Base-by-base conservation (phyloP, 179 eudicot species). In the Patellifolia procumbens region DNA sequence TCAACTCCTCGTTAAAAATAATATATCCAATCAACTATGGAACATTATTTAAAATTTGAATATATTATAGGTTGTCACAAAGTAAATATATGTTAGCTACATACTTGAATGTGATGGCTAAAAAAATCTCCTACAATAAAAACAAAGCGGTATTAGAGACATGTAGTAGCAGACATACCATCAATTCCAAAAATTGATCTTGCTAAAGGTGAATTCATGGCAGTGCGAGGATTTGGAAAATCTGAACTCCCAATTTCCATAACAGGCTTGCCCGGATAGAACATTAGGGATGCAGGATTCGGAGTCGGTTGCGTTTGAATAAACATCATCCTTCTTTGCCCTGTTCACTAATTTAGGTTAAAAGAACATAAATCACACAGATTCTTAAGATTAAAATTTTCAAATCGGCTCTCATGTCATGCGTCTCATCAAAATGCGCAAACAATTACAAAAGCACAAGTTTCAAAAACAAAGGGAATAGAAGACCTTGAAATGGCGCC, bases 241-340 rank as follows among this genome's bases (percentile, higher is more conserved):
- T 94, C 98, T 2, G 94, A 81, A 81, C 98, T 94, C 73, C 98
- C 98, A 20, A 88, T 79, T 78, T 90, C 97, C 98, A 94, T 92
- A 64, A 94, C 92, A 7, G 92, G 78, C 85, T 90, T 94, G 78
- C 94, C 98, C 2, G 97, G 97, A 82, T 89, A 87, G 77, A 94
- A 94, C 98, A 94, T 90, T 20, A 94, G 83, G 9, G 98, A 94
- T 16, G 90, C 84, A 52, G 98, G 98, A 81, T 92, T 92, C 11
- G 98, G 98, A 35, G 98, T 94, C 7, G 98, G 85, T 76, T 94
- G 96, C 11, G 96, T 92, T 80, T 92, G 97, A 74, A 94, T 92
- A 81, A 94, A 92, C 96, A 94, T 92, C 64, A 86, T 86, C 87
- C 98, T 89, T 83, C 85, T 90, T 86, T 94, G 97, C 78, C 91